Evolutionary conservation across 495 filamentous ascomycete genomes (phyloP).

Genomic region (Evansstolkia leycettana): DNA sequence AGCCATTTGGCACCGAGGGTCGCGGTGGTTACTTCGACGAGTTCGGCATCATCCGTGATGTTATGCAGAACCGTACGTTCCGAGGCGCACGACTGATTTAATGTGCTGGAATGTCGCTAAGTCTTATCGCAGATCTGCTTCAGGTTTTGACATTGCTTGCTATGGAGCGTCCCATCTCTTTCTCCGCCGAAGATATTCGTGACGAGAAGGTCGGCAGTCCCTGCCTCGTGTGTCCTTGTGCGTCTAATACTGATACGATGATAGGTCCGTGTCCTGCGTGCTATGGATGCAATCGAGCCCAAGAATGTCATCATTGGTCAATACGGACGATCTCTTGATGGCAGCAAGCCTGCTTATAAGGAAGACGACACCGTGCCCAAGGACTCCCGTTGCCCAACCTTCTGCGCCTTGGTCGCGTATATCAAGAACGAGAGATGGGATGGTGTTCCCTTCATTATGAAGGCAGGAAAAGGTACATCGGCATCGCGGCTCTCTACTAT

Average conservation of each 20-base stretch:
- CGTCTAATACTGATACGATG: no score
- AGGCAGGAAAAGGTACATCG: conserved; percentile 75
- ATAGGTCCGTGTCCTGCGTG: conserved; percentile 70
- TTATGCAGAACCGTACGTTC: conserved; percentile 77
- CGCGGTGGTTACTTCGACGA: conserved; percentile 99
- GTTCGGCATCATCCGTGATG: conserved; percentile 98
- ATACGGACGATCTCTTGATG: conserved; percentile 92
- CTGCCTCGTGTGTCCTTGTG: no score
- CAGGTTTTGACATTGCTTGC: conserved; percentile 93
- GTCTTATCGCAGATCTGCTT: conserved; percentile 52
- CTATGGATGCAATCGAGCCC: conserved; percentile 90
- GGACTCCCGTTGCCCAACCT: conserved; percentile 93
- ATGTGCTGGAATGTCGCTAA: conserved; percentile 9
- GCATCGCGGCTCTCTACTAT: background rate
- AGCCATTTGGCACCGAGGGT: conserved; percentile 98
- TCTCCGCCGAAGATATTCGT: conserved; percentile 95
- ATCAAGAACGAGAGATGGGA: conserved; percentile 99
- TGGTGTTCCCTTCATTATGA: conserved; percentile 97
- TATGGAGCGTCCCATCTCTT: conserved; percentile 97
- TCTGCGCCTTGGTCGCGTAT: conserved; percentile 91
- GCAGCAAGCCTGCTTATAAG: conserved; percentile 94
- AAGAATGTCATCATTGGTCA: conserved; percentile 99
- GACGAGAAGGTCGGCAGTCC: conserved; percentile 72
- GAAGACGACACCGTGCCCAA: conserved; percentile 98
- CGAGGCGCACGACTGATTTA: no score